Conservation (phyloP, 2,329 filamentous ascomycete genomes). For the Neurospora sp. region DNA sequence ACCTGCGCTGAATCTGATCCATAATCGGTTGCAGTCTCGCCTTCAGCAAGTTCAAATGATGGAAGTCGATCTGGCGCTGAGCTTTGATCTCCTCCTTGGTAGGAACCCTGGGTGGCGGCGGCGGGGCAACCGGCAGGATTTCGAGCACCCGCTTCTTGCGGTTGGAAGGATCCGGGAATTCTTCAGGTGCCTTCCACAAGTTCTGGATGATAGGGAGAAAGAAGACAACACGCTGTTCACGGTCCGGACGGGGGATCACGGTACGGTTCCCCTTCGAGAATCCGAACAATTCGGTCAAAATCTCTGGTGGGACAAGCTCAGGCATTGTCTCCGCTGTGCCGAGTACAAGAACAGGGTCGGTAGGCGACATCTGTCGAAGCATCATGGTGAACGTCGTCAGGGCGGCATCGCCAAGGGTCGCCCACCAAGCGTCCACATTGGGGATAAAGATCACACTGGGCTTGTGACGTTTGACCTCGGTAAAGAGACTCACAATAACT, state of each 20-base stretch:
- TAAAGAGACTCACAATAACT: constrained; percentile 80
- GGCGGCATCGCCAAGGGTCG: constrained; percentile 48
- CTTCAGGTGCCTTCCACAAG: constrained; percentile 65
- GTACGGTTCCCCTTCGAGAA: constrained; percentile 73
- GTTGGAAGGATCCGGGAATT: constrained; percentile 79
- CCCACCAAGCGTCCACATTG: constrained; percentile 79
- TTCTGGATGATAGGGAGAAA: constrained; percentile 67
- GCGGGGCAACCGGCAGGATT: constrained; percentile 63
- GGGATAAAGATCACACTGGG: constrained; percentile 94
- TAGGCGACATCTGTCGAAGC: constrained; percentile 72
- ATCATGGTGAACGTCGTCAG: constrained; percentile 78
- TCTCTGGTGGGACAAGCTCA: constrained; percentile 45
- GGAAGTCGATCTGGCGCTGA: constrained; percentile 72
- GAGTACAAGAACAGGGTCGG: constrained; percentile 78
- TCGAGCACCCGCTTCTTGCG: constrained; percentile 81
- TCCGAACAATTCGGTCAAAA: constrained; percentile 74
- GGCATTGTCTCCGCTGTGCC: constrained; percentile 62
- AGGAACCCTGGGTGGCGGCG: constrained; percentile 54
- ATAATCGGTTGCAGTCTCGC: constrained; percentile 86
- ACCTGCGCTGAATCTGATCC: constrained; percentile 88
- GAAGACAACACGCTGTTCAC: constrained; percentile 61
- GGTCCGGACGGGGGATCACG: constrained; percentile 55
- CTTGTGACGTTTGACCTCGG: constrained; percentile 87
- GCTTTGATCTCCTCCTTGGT: constrained; percentile 73
- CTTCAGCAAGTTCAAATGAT: constrained; percentile 79